A percentile compares a stretch with the other conserved stretches of the same genome.
Conservation (phyloP, 169 alveolate genomes). For the Eimeria necatrix region DNA sequence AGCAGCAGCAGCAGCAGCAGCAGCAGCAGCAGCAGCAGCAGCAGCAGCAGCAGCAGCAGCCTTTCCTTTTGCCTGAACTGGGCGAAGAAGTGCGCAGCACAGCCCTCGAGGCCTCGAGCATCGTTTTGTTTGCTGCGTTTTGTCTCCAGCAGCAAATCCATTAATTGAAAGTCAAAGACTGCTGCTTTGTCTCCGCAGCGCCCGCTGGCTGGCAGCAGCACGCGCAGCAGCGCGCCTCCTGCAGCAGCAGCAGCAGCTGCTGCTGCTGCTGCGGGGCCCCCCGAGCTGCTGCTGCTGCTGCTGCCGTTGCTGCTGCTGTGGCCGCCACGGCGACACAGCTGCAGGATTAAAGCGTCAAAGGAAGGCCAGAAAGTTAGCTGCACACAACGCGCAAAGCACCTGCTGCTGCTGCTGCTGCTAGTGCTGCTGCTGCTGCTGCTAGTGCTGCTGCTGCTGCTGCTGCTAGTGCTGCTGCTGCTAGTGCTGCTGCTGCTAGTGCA, state of each 20-base stretch:
- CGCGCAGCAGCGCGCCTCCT: too few relatives aligned
- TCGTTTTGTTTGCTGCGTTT: background rate
- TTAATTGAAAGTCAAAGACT: background rate
- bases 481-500: too few relatives aligned
- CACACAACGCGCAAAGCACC: background rate
- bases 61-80: background rate
- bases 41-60: background rate
- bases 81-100: background rate
- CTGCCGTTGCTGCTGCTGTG: constrained; percentile 37
- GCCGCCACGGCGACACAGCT: background rate
- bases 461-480: background rate
- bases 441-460: background rate
- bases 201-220: background rate
- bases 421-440: background rate
- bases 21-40: background rate
- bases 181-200: background rate
- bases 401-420: constrained; percentile 22
- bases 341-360: constrained; percentile 4
- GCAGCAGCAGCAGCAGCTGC: too few relatives aligned
- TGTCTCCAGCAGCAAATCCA: background rate
- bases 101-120: background rate
- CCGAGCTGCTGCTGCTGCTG: constrained; percentile 35
- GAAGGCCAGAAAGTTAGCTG: constrained; percentile 17
- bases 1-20: background rate
- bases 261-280: constrained; percentile 18